phyloP scores from a whole-genome alignment of 192 early-diverging fungal species.

The Mortierella claussenii region DNA sequence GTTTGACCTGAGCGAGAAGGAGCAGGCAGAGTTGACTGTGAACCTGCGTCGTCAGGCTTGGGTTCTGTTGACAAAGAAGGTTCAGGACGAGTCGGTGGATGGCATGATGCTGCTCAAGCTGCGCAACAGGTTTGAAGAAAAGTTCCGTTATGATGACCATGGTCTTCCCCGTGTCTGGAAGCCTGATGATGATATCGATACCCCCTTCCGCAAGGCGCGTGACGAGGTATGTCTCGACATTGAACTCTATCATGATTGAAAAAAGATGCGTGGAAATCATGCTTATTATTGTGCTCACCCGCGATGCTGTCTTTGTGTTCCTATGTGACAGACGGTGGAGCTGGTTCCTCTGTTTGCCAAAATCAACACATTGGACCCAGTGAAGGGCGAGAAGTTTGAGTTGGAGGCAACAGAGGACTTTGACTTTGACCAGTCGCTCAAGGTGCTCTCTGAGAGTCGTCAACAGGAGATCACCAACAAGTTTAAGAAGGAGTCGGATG shows the following conservation, averaged over 20 bases:
- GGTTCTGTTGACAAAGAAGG: constrained; percentile 74
- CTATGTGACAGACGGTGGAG: constrained; percentile 53
- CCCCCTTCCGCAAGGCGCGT: constrained; percentile 79
- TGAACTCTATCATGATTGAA: constrained; percentile 24
- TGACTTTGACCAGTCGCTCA: constrained; percentile 70
- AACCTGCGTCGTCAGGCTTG: constrained; percentile 76
- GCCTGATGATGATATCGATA: constrained; percentile 95
- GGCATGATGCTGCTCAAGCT: constrained; percentile 85
- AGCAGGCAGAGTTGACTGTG: constrained; percentile 61
- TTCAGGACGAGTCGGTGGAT: constrained; percentile 87
- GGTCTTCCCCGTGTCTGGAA: constrained; percentile 96
- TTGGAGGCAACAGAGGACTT: constrained; percentile 58
- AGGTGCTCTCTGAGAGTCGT: constrained; percentile 67
- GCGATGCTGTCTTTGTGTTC: background rate
- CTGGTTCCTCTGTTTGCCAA: constrained; percentile 80
- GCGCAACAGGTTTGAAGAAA: constrained; percentile 84
- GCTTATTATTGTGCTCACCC: background rate
- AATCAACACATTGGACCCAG: constrained; percentile 66
- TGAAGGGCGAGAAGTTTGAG: constrained; percentile 47
- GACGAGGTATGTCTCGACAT: constrained; percentile 57
- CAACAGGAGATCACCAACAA: constrained; percentile 78
- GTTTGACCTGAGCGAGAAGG: constrained; percentile 63
- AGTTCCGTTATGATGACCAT: constrained; percentile 93
- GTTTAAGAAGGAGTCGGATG: constrained; percentile 92
- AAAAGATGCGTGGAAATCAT: too few species aligned